These are phyloP conservation scores for Glarea lozoyensis DNA, from an alignment of 495 filamentous ascomycete genomes.

Conservation along the genomic window DNA sequence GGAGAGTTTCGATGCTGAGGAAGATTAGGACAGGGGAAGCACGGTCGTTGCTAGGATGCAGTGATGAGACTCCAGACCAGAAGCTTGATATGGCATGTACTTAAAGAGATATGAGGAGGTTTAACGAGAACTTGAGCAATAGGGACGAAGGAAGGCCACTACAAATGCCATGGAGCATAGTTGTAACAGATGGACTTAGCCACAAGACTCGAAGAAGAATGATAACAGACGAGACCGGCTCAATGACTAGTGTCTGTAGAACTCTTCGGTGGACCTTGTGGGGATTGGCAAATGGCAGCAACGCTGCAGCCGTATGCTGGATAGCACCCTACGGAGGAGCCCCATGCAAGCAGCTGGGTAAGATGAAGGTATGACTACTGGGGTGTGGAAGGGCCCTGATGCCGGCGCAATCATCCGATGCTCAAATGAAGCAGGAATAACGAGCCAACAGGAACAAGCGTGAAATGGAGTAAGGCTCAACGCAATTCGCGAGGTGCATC, in stretches of 20 bases:
- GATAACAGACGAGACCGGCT: conserved; percentile 13
- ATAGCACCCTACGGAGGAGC: conserved; percentile 17
- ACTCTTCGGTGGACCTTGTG: conserved; percentile 6
- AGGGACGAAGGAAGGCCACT: neutral
- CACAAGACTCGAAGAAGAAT: conserved; percentile 12
- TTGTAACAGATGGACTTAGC: conserved; percentile 15
- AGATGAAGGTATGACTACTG: conserved; percentile 18
- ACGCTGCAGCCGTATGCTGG: conserved; percentile 11
- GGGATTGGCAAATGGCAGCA: conserved; percentile 16
- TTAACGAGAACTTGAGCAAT: neutral
- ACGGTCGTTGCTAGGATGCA: conserved; percentile 13
- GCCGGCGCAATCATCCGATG: conserved; percentile 21
- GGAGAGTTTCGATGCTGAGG: conserved; percentile 22
- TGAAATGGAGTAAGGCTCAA: conserved; percentile 7
- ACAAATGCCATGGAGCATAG: no score
- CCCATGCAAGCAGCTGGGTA: conserved; percentile 16
- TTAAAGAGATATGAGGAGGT: conserved; percentile 3
- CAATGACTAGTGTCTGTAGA: conserved; percentile 14
- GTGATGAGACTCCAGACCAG: conserved; percentile 15
- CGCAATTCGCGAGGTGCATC: conserved; percentile 16
- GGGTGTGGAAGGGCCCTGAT: conserved; percentile 10
- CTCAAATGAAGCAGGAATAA: conserved; percentile 20
- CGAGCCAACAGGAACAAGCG: conserved; percentile 15
- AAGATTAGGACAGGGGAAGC: conserved; percentile 19
- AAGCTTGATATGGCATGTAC: conserved; percentile 3